Base-by-base conservation (phyloP, 2,329 filamentous ascomycete species). In the Ascochyta koolunga region DNA sequence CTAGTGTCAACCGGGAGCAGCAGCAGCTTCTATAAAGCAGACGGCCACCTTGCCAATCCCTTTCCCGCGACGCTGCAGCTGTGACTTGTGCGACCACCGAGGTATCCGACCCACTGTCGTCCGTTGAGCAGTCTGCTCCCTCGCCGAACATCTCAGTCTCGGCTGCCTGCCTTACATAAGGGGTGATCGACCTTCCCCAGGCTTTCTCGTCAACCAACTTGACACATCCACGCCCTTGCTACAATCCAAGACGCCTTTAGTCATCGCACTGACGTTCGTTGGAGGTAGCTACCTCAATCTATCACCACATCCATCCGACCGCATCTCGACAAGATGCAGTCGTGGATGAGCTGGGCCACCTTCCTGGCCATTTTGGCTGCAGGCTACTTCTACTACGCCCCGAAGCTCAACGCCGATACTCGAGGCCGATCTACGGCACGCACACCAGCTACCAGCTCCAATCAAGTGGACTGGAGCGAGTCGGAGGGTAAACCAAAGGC, bases 341-440 rank as follows among this genome's bases (percentile, higher is more conserved):
- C 67, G 19, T 70, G 65, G 69, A 58, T 64, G 55, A 73, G 62
- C 58, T 75, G 72, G 72, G 64, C 60, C 24, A 54, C 68, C 29
- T 66, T 72, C 47, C 46, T 75, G 52, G 65, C 62, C 59, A 57
- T 73, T 43, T 58, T 53, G 33, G 70, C 61, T 24, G 68, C 55
- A 15, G 56, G 55, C 19, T 69, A 67, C 54, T 69, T 59, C 42
- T 74, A 74, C 60, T 67, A 64, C 57, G 65, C 55, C 42, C 64
- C 68, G 47, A 68, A 66, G 54, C 58, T 55, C 44, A 50, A 54
- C 18, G 60, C 56, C 21, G 52, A 58, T 21, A 50, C 60, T 25
- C 63, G 69, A 42, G 71, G 72, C n/a, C 67, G 70, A 18, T 61
- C 70, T 2, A 64, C 66, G 16, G 66, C 65, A 18, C 62, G 66